Evolutionary conservation across 805 yeast species (phyloP), one percentile per base, ranked within the genome.

Genomic region (Isabelozyma rhagii): DNA sequence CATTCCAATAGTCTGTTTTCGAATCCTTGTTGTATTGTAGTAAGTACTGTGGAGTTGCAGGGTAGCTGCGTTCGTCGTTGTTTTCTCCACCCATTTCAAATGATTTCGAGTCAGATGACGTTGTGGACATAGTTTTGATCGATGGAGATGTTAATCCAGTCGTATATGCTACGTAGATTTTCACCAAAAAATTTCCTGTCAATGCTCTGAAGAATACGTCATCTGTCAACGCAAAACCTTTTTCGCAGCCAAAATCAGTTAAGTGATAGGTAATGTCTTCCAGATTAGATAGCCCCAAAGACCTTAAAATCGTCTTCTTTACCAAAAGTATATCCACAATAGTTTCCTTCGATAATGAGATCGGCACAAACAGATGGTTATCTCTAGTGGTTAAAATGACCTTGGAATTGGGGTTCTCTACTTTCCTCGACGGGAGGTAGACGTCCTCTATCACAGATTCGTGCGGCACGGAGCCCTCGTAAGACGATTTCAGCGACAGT

Each of bases 41-140:
- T 48, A 84, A 65, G 56, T 86, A 81, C 54, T 84, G 85, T 1
- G 94, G 94, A 0, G 93, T 87, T 11, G 81, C 78, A 17, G 85
- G 89, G 56, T 81, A 83, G 28, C 68, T 58, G 14, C 59, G 66
- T 25, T 67, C 74, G 14, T 71, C 74, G 42, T 55, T 57, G 42
- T 61, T 75, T 10, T 75, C 77, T 51, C 71, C 67, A 34, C 57
- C 72, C 25, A 79, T 68, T 46, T 75, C 82, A 44, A 81, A 71
- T 0, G 87, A 82, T 47, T 78, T 78, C 0, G 84, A 67, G 49
- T 79, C 83, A 0, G 87, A 78, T 3, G 79, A 76, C n/a, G 74
- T 74, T 17, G 82, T 77, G 8, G 81, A 76, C 18, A 67, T 61
- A 0, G 80, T 68, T 4, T 63, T 63, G 2, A 65, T 58, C 3